These are phyloP conservation scores for Candida boleticola DNA, from an alignment of 805 yeast species.

Conservation along the genomic window DNA sequence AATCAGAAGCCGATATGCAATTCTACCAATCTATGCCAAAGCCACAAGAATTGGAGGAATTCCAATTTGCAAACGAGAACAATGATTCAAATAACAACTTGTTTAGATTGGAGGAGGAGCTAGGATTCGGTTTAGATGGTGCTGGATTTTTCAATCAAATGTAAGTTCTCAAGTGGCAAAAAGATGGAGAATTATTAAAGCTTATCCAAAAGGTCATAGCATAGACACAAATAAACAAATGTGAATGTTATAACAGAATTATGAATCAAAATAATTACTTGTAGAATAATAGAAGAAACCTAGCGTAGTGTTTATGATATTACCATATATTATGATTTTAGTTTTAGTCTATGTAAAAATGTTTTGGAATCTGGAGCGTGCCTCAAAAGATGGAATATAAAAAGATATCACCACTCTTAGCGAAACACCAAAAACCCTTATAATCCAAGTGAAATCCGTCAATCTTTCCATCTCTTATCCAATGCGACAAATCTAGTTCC, in stretches of 20 bases:
- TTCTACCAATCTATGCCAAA: constrained; percentile 39
- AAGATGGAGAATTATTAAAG: too few relatives aligned
- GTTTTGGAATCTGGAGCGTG: too few relatives aligned
- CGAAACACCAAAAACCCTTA: constrained; percentile 34
- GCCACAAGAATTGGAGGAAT: constrained; percentile 44
- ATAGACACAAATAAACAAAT: background rate
- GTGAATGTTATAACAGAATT: too few relatives aligned
- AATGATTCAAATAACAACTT: constrained; percentile 12
- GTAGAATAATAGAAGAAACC: too few relatives aligned
- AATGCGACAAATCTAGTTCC: constrained; percentile 30
- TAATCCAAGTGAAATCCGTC: constrained; percentile 30
- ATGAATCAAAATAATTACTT: too few relatives aligned
- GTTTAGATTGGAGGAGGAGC: constrained; percentile 41
- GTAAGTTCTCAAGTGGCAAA: too few relatives aligned
- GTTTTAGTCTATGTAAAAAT: too few relatives aligned
- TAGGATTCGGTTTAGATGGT: constrained; percentile 46
- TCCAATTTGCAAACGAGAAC: constrained; percentile 19
- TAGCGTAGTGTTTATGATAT: too few relatives aligned
- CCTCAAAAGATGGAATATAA: too few relatives aligned
- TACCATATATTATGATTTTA: too few relatives aligned
- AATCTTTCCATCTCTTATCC: constrained; percentile 35
- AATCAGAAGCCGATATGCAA: constrained; percentile 20
- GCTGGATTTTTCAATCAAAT: constrained; percentile 9
- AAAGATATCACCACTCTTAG: constrained; percentile 41
- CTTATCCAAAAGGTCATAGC: too few relatives aligned